Conservation (phyloP, 1,284 basidiomycete genomes). For the Trichosporon sp. region DNA sequence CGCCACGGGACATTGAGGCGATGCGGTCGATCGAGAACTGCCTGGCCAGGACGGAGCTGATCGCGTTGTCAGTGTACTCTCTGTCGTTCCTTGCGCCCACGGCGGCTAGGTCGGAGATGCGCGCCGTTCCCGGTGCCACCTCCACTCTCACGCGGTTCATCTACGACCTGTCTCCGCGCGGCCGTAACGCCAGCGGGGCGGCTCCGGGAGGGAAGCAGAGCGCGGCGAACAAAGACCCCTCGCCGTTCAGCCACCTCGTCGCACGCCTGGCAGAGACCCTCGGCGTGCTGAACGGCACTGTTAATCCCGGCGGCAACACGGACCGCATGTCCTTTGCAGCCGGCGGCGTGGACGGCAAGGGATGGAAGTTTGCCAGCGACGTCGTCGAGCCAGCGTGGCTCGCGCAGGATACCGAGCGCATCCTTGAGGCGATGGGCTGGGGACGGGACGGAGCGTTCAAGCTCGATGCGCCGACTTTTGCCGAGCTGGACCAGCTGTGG, state of each 20-base stretch:
- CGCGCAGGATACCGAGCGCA: slow-evolving; percentile 61
- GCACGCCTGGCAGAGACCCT: slow-evolving; percentile 75
- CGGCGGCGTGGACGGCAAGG: slow-evolving; percentile 61
- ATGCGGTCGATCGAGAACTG: slow-evolving; percentile 58
- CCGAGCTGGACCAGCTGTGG: slow-evolving; percentile 39
- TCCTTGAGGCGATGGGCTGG: slow-evolving; percentile 45
- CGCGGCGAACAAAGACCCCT: slow-evolving; percentile 51
- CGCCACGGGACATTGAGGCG: slow-evolving; percentile 65
- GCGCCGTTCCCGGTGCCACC: slow-evolving; percentile 49
- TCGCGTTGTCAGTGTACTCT: slow-evolving; percentile 74
- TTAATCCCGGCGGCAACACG: slow-evolving; percentile 24
- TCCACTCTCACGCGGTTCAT: slow-evolving; percentile 49
- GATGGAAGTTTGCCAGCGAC: slow-evolving; percentile 65
- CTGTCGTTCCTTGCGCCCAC: slow-evolving; percentile 77
- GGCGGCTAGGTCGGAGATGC: slow-evolving; percentile 63
- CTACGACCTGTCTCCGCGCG: slow-evolving; percentile 35
- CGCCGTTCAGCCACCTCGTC: slow-evolving; percentile 59
- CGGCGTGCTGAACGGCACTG: slow-evolving; percentile 69
- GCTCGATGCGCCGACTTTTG: slow-evolving; percentile 32
- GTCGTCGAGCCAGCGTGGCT: slow-evolving; percentile 69
- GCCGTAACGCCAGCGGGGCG: too few species aligned
- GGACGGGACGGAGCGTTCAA: slow-evolving; percentile 20
- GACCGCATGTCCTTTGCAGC: slow-evolving; percentile 47
- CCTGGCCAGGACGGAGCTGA: slow-evolving; percentile 72
- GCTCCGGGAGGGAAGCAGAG: neutral